phyloP scores from a whole-genome alignment of 192 early-diverging fungal genomes.

The Linnemannia exigua region DNA sequence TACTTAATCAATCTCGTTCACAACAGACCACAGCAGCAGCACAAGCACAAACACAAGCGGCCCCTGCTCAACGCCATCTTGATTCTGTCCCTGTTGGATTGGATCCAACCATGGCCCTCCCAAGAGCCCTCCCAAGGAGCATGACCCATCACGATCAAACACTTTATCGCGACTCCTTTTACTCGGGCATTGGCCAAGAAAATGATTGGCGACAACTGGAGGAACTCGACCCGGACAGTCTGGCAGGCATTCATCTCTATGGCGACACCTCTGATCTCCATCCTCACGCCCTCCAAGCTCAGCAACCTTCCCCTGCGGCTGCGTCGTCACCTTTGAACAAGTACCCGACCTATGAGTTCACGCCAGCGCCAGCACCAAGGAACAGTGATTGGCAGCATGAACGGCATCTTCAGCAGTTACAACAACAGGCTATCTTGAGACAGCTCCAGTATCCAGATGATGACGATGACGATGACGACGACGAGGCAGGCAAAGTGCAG shows the following conservation, averaged over 20 bases:
- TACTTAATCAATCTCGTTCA: not conserved
- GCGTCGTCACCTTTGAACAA: slow-evolving; percentile 30
- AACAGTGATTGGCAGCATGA: slow-evolving; percentile 34
- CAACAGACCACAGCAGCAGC: not conserved
- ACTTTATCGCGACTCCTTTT: slow-evolving; percentile 44
- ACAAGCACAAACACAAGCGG: too few species aligned
- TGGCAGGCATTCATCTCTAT: slow-evolving; percentile 44
- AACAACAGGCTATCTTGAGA: slow-evolving; percentile 26
- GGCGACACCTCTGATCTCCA: slow-evolving; percentile 34
- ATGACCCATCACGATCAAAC: slow-evolving; percentile 17
- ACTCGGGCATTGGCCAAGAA: slow-evolving; percentile 48
- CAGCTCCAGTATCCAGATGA: slow-evolving; percentile 31
- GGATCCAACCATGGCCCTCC: slow-evolving; percentile 49
- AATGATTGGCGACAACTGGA: slow-evolving; percentile 50
- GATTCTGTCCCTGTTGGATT: slow-evolving; percentile 35
- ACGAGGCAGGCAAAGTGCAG: not conserved
- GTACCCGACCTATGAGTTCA: slow-evolving; percentile 40
- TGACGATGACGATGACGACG: slow-evolving; percentile 32
- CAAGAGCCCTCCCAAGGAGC: slow-evolving; percentile 39
- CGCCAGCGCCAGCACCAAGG: not conserved
- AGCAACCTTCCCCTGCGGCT: slow-evolving; percentile 17
- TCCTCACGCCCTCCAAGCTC: not conserved
- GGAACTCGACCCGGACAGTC: slow-evolving; percentile 40
- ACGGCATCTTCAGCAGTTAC: slow-evolving; percentile 26
- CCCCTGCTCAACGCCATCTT: slow-evolving; percentile 7